Percentiles rank a stretch among this genome's conserved stretches.
These are phyloP conservation scores for Globisporangium recalcitrans DNA, from an alignment of 352 stramenopile species.

Conservation along the genomic window DNA sequence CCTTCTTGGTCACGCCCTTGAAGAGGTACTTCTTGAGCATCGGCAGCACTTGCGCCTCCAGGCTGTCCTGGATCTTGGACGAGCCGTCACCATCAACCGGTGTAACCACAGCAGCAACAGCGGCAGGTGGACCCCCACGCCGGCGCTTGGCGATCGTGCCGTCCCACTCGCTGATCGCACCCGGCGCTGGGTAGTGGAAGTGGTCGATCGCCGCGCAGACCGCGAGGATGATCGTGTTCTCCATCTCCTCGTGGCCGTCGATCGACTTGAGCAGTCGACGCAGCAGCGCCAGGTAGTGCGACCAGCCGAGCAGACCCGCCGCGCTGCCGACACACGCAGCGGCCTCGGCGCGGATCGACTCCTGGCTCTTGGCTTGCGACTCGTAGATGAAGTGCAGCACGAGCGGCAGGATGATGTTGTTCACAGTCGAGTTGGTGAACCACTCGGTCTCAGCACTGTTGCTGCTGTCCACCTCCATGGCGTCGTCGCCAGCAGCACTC, in stretches of 20 bases:
- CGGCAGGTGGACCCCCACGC: conserved; percentile 5
- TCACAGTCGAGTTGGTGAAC: conserved; percentile 87
- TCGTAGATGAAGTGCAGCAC: conserved; percentile 96
- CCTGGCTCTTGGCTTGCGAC: conserved; percentile 89
- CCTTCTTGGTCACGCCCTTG: conserved; percentile 66
- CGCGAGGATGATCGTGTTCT: conserved; percentile 85
- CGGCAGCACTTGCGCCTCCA: conserved; percentile 76
- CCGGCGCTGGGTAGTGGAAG: conserved; percentile 91
- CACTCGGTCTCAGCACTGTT: conserved; percentile 17
- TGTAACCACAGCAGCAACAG: conserved; percentile 2
- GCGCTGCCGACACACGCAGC: conserved; percentile 90
- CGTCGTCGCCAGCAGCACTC: conserved; percentile 11
- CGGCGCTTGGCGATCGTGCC: conserved; percentile 7
- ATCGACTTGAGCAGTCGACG: conserved; percentile 91
- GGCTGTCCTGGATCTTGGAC: conserved; percentile 75
- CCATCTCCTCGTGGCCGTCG: conserved; percentile 89
- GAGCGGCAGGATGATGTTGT: conserved; percentile 93
- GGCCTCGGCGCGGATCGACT: conserved; percentile 91
- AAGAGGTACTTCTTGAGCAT: conserved; percentile 85
- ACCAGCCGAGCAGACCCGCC: conserved; percentile 91
- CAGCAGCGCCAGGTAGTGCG: conserved; percentile 93
- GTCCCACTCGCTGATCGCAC: conserved; percentile 35
- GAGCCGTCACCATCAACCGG: conserved; percentile 12
- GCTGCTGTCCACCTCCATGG: conserved; percentile 16
- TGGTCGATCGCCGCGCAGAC: conserved; percentile 94